Base-by-base conservation (phyloP, 352 stramenopile genomes). In the Phytophthora macrochlamydospora region DNA sequence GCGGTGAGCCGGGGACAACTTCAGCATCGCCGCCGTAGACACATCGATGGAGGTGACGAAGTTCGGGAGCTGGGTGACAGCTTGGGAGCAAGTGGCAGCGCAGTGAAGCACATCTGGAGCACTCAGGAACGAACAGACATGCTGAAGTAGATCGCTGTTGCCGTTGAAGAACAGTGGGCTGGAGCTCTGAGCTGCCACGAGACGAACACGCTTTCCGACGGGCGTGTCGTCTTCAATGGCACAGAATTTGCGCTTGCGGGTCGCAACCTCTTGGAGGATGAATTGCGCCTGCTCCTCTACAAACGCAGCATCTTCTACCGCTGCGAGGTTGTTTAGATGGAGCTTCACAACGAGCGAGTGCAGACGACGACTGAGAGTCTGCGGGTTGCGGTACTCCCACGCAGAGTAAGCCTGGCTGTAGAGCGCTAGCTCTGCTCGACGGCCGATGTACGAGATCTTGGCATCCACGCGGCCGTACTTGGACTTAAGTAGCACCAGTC, bases 301-400 rank as follows among this genome's bases (percentile, higher is more conserved):
- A 32, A 76, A 84, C 4, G 65, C 73, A 14, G 58, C 70, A 13
- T 85, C 69, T 61, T 85, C 76, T 18, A 67, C 73, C 9, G 45
- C 55, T 2, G 73, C 54, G n/a, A 81, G 61, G 45, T 85, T 81
- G 67, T 84, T 85, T 51, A 87, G 51, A 31, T 89, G 80, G 14
- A 89, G 69, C 65, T 89, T 89, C 12, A 89, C 67, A 4, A 89
- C 79, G 12, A 89, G 65, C 35, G 78, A 79, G 58, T 87, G 78
- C 4, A 89, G 63, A 3, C 80, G 78, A 2, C 76, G 71, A 59
- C 76, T 83, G n/a, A 89, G 73, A 8, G 80, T 86, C 48, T 79
- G 78, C 5, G 76, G 71, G 53, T 89, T 86, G 51, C 78, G 59
- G 65, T 87, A 89, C 56, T 89, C 80, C 65, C 62, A 68, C 0